phyloP scores from a whole-genome alignment of 768 basidiomycete genomes.

The Panaeolus papilionaceus region DNA sequence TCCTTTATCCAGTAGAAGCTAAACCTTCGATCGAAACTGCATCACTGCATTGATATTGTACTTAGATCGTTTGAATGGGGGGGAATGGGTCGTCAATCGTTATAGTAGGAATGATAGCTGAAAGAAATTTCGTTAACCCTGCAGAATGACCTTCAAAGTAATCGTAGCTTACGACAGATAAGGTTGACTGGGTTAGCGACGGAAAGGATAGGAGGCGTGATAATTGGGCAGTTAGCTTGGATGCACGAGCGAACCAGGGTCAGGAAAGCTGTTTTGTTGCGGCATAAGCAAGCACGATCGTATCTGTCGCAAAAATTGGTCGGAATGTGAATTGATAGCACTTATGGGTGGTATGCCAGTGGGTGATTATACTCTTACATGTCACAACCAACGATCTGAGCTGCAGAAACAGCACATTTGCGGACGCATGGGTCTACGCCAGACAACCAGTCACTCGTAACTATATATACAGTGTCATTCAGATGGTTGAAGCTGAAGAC shows the following conservation, averaged over 20 bases:
- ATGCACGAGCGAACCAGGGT: not conserved
- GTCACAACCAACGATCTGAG: not conserved
- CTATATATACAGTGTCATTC: not conserved
- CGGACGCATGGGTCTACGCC: not conserved
- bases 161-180: not conserved
- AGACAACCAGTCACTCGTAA: slow-evolving; percentile 1
- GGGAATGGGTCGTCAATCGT: not conserved
- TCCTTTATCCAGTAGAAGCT: too few relatives aligned
- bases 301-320: not conserved
- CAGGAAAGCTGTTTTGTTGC: not conserved
- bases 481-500: too few relatives aligned
- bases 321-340: not conserved
- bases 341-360: too few relatives aligned
- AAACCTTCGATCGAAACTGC: too few relatives aligned
- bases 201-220: not conserved
- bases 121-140: not conserved
- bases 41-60: too few relatives aligned
- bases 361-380: not conserved
- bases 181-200: not conserved
- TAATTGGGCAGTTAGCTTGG: not conserved
- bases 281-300: not conserved
- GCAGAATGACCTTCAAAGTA: too few relatives aligned
- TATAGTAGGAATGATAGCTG: not conserved
- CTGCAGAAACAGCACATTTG: not conserved
- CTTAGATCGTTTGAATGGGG: not conserved